phyloP scores from a whole-genome alignment of 2,329 filamentous ascomycete species.

The Penicillium freii region DNA sequence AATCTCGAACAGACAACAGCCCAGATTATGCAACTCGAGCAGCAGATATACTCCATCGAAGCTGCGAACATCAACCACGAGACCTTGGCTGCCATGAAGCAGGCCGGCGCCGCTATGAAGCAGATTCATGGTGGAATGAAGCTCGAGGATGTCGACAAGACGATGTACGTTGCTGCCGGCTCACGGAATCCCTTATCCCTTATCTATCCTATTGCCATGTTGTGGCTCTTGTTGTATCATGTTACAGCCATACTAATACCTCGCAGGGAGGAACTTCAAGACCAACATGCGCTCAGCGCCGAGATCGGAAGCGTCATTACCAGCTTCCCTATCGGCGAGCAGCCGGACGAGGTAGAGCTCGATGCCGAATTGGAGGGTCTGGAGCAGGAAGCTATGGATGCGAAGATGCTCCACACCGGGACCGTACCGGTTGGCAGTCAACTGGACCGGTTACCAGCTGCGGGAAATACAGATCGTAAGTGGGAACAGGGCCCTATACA shows the following conservation, averaged over 20 bases:
- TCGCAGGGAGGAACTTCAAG: slow-evolving; percentile 78
- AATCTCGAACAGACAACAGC: slow-evolving; percentile 84
- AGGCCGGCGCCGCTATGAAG: slow-evolving; percentile 86
- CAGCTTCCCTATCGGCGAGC: slow-evolving; percentile 63
- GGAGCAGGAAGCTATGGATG: slow-evolving; percentile 89
- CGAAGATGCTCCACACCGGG: slow-evolving; percentile 89
- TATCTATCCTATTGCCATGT: not conserved
- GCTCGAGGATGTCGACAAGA: slow-evolving; percentile 90
- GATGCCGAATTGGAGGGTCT: slow-evolving; percentile 80
- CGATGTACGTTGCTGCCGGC: slow-evolving; percentile 68
- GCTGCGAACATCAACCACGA: slow-evolving; percentile 98
- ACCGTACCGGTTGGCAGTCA: slow-evolving; percentile 77
- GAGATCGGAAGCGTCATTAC: slow-evolving; percentile 88
- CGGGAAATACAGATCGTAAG: slow-evolving; percentile 73
- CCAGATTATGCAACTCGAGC: slow-evolving; percentile 89
- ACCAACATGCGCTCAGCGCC: slow-evolving; percentile 89
- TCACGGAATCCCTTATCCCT: not conserved
- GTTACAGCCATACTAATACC: slow-evolving; percentile 2
- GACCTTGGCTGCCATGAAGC: slow-evolving; percentile 91
- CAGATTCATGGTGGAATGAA: slow-evolving; percentile 87
- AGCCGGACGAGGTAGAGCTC: slow-evolving; percentile 80
- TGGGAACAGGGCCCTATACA: slow-evolving; percentile 21
- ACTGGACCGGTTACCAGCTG: slow-evolving; percentile 72
- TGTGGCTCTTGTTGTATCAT: not conserved
- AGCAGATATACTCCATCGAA: slow-evolving; percentile 95